Evolutionary conservation across 139 green algal species (phyloP), one percentile per base, ranked within the genome.

Genomic region (Coelastrella sp.): DNA sequence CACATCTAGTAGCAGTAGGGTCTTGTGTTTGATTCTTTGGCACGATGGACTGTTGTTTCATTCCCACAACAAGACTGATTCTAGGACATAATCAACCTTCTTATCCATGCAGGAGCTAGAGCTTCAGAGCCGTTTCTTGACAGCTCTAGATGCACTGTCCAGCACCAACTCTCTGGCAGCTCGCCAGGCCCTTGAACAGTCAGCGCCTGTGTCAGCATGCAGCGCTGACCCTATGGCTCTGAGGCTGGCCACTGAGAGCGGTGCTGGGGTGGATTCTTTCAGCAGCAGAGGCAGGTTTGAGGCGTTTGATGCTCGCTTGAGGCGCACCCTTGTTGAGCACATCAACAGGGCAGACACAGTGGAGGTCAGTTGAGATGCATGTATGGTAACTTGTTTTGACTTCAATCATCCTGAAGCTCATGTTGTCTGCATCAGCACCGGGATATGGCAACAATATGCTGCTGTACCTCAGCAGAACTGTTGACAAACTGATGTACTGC

Each of bases 31-130:
- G n/a, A n/a, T n/a, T n/a, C n/a, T n/a, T n/a, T n/a, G n/a, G n/a
- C n/a, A n/a, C n/a, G n/a, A n/a, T n/a, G n/a, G n/a, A n/a, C n/a
- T n/a, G n/a, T n/a, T n/a, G n/a, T n/a, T n/a, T n/a, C n/a, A n/a
- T n/a, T n/a, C n/a, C n/a, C n/a, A n/a, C n/a, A n/a, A n/a, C n/a
- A n/a, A n/a, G n/a, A n/a, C n/a, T n/a, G n/a, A n/a, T n/a, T n/a
- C n/a, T n/a, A n/a, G 11, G 15, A 13, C 45, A 57, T 9, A 57
- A 57, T 23, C 11, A 57, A 57, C 11, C 45, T 3, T 9, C 45
- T 57, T 9, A 57, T 57, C 45, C 45, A 57, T 71, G 76, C 66
- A 88, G 84, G 84, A 88, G 45, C 84, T 88, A 23, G 84, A 88
- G 48, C 50, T 88, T 38, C 64, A 85, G 5, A 85, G 53, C 30